phyloP scores from a whole-genome alignment of 345 rosid species.

The Mallotus nudiflorus region DNA sequence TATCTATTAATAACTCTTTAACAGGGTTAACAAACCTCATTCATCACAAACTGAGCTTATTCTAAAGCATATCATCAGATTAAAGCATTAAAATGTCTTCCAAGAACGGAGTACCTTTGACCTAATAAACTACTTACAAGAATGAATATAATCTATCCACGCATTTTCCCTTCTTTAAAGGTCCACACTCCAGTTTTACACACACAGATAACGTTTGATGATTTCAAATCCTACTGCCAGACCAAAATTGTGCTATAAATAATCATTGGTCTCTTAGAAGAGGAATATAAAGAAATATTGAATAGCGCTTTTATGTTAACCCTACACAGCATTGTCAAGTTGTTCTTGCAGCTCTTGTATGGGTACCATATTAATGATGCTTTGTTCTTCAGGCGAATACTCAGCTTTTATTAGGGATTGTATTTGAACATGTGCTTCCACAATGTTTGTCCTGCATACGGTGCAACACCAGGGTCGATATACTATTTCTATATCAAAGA shows the following conservation, averaged over 20 bases:
- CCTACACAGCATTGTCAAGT: slow-evolving; percentile 67
- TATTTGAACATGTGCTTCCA: slow-evolving; percentile 91
- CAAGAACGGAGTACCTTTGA: too few relatives aligned
- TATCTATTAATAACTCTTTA: too few relatives aligned
- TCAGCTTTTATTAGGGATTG: slow-evolving; percentile 66
- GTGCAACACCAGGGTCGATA: too few relatives aligned
- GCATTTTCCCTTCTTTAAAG: background rate
- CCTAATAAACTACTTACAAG: background rate
- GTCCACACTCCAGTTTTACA: background rate
- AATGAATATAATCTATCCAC: background rate
- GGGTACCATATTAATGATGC: slow-evolving; percentile 59
- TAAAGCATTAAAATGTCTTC: too few relatives aligned
- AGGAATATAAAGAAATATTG: background rate
- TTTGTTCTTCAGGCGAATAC: slow-evolving; percentile 73
- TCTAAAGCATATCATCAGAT: too few relatives aligned
- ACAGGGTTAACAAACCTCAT: too few relatives aligned
- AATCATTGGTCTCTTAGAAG: background rate
- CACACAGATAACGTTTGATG: background rate
- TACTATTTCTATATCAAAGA: too few relatives aligned
- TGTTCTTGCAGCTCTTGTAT: slow-evolving; percentile 66
- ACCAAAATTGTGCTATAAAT: background rate
- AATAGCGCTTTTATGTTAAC: background rate
- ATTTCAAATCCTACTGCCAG: background rate
- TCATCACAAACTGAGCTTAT: too few relatives aligned
- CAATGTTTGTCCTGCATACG: slow-evolving; percentile 78